Evolutionary conservation across 139 green algal species (phyloP).

Genomic region (Astrephomene gubernaculifera): DNA sequence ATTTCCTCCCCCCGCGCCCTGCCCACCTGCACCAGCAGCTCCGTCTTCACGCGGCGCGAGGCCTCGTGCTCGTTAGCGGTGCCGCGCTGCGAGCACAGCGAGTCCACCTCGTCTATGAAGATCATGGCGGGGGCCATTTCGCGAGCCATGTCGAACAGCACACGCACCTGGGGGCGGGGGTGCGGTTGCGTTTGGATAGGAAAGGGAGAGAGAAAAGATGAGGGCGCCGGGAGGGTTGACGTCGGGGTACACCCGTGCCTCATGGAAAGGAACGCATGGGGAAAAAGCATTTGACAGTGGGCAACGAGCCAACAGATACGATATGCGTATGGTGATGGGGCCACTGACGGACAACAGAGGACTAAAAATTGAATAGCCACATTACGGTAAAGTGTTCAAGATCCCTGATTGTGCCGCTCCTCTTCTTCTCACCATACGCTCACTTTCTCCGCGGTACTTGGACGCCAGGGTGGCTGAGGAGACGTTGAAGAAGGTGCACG

Average conservation of each 20-base stretch:
- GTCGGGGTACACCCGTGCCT: too few species aligned
- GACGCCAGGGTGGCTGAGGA: constrained; percentile 92
- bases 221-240: too few species aligned
- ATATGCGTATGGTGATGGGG: too few species aligned
- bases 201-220: too few species aligned
- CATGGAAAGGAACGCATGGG: too few species aligned
- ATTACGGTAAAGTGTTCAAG: too few species aligned
- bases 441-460: constrained; percentile 88
- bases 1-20: not conserved
- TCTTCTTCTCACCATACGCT: constrained; percentile 77
- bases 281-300: too few species aligned
- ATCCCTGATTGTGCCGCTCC: too few species aligned
- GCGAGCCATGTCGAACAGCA: constrained; percentile 91
- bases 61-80: constrained; percentile 91
- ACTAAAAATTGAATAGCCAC: too few species aligned
- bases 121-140: constrained; percentile 82
- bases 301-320: too few species aligned
- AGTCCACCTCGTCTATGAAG: constrained; percentile 97
- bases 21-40: constrained; percentile 92
- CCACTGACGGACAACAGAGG: too few species aligned
- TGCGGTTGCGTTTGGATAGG: too few species aligned
- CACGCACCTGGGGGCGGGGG: constrained; percentile 65
- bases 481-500: constrained; percentile 97
- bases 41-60: constrained; percentile 89
- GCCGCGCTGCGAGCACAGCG: constrained; percentile 86